Percentiles rank a stretch among this genome's conserved stretches.
phyloP scores from a whole-genome alignment of 441 rosid species.

The Sinapis alba region DNA sequence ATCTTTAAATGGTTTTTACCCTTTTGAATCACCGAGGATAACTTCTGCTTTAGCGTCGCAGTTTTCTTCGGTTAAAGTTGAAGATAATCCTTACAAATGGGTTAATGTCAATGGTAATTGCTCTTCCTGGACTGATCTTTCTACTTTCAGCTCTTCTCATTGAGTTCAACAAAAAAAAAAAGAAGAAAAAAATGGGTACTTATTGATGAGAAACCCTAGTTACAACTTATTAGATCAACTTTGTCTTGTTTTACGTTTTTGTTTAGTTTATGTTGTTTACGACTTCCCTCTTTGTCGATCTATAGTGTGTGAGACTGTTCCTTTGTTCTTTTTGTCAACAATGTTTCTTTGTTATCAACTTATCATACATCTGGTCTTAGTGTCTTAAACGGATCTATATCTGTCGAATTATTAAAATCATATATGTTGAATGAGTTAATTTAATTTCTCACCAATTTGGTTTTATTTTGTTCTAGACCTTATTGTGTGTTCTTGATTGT shows the following conservation, averaged over 20 bases:
- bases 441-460: not conserved
- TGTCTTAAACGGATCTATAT: not conserved
- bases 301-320: conserved; percentile 27
- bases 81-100: conserved; percentile 77
- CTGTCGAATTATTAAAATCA: not conserved
- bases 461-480: not conserved
- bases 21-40: conserved; percentile 49
- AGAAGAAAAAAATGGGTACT: conserved; percentile 31
- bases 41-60: conserved; percentile 45
- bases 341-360: conserved; percentile 22
- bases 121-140: conserved; percentile 78
- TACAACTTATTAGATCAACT: conserved; percentile 20
- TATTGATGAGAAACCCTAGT: conserved; percentile 31
- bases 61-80: conserved; percentile 75
- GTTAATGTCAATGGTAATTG: conserved; percentile 36
- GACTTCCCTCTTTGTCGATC: conserved; percentile 6
- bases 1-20: conserved; percentile 52
- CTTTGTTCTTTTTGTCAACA: conserved; percentile 21
- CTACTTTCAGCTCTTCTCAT: conserved; percentile 78
- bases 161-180: conserved; percentile 39
- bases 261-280: conserved; percentile 24
- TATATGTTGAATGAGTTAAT: conserved; percentile 14
- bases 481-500: not conserved
- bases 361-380: not conserved
- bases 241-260: conserved; percentile 14